These are phyloP conservation scores for Aspergillus sp. DNA, from an alignment of 2,329 filamentous ascomycete genomes.

Conservation along the genomic window DNA sequence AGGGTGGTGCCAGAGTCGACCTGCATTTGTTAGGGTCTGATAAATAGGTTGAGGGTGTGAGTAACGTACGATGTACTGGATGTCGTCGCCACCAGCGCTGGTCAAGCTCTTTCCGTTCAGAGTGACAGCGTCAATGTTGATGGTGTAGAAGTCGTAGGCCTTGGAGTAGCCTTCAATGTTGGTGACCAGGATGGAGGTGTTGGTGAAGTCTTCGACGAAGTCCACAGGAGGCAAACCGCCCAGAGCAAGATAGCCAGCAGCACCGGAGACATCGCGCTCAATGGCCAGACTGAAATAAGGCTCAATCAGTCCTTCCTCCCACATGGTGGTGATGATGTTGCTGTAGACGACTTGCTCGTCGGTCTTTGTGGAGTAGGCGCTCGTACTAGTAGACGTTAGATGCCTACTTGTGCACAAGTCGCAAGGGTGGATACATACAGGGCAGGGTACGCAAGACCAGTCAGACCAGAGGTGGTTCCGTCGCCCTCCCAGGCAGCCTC, in stretches of 20 bases:
- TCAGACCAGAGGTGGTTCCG: slow-evolving; percentile 6
- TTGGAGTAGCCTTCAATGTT: slow-evolving; percentile 15
- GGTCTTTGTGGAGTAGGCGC: not conserved
- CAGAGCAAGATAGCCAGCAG: slow-evolving; percentile 22
- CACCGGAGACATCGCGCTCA: slow-evolving; percentile 38
- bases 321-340: slow-evolving; percentile 13
- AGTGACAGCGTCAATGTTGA: slow-evolving; percentile 20
- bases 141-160: slow-evolving; percentile 20
- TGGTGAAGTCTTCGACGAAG: slow-evolving; percentile 12
- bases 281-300: slow-evolving; percentile 29
- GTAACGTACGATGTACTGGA: slow-evolving; percentile 13
- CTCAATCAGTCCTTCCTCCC: not conserved
- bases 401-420: not conserved
- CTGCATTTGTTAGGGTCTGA: not conserved
- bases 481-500: slow-evolving; percentile 4
- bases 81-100: not conserved
- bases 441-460: slow-evolving; percentile 10
- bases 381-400: not conserved
- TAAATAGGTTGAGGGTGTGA: not conserved
- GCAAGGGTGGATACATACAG: not conserved
- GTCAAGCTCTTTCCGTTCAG: slow-evolving; percentile 13
- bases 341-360: slow-evolving; percentile 8
- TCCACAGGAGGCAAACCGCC: slow-evolving; percentile 21
- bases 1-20: slow-evolving; percentile 31
- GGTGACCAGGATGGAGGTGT: slow-evolving; percentile 24